A percentile compares a stretch with the other conserved stretches of the same genome.
Conservation (phyloP, 2,329 filamentous ascomycete genomes). For the Cladosporium sp. region DNA sequence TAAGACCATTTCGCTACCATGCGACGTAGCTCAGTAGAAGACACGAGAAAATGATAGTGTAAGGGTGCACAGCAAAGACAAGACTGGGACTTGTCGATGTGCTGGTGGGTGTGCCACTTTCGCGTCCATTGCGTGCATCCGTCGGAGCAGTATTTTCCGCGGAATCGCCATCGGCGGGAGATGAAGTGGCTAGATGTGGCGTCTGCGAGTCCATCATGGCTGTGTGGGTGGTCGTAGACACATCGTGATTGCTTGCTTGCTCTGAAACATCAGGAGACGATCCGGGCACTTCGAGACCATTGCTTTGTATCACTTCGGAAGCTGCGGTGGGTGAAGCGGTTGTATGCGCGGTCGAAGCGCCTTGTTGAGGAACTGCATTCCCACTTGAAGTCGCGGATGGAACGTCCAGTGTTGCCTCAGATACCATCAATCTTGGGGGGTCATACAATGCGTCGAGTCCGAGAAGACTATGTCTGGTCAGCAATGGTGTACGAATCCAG, state of each 20-base stretch:
- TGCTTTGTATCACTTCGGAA: neutral
- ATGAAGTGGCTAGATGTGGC: neutral
- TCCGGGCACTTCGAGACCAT: neutral
- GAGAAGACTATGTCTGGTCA: neutral
- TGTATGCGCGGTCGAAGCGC: neutral
- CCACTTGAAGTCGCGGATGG: neutral
- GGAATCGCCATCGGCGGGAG: neutral
- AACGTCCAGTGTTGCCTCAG: neutral
- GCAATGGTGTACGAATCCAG: neutral
- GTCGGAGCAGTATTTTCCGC: neutral
- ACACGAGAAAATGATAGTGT: neutral
- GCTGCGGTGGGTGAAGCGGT: neutral
- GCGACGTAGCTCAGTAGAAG: neutral
- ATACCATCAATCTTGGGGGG: constrained; percentile 13
- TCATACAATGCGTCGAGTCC: constrained; percentile 16
- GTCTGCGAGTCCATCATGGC: neutral
- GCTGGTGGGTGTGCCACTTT: neutral
- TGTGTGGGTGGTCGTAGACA: neutral
- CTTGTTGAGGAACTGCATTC: neutral
- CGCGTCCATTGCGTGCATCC: neutral
- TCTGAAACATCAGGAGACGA: neutral
- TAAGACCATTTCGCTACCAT: neutral
- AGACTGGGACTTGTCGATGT: neutral
- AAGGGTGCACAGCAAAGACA: neutral
- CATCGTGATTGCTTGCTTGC: neutral